Evolutionary conservation across 2,329 filamentous ascomycete genomes (phyloP), one percentile per base, ranked within the genome.

Genomic region (Paracorniculantispora psalliotae): DNA sequence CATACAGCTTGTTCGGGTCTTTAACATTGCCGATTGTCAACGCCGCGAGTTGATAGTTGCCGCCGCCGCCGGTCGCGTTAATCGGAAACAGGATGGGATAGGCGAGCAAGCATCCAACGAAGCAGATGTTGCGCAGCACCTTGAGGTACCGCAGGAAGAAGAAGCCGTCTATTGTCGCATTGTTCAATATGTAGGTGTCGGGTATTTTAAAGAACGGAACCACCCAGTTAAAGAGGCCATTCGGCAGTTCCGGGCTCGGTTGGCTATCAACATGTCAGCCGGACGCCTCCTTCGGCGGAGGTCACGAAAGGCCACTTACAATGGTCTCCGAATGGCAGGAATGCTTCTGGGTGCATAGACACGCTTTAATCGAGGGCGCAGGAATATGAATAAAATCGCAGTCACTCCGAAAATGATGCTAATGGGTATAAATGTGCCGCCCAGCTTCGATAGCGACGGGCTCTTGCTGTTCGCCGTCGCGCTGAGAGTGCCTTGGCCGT

Each of bases 81-180:
- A 97, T 78, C 0, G 94, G 92, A 66, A 85, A 91, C 23, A 97
- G 78, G 41, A 97, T 80, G 0, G 94, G 93, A 87, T 90, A 96
- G 19, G 91, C 92, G 61, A 97, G 87, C 65, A 82, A 78, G 67
- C 87, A 90, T 60, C 94, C 94, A 10, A 93, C 87, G 48, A 97
- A 83, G 74, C 89, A 92, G 64, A 96, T 88, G 61, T 88, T 88
- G 68, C 92, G 91, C 63, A 97, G 76, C 68, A 93, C 68, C 49
- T 75, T 76, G 58, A 77, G 67, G 57, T 75, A 96, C 37, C 93
- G 91, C 28, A 97, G 80, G 71, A 96, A 91, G 54, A 97, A 85
- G 73, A 93, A 97, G 33, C 89, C 90, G 71, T 99, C 93, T 63
- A 99, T 83, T 0, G 92, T 96, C 71, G 93, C 91, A 76, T 96